Evolutionary conservation across 495 filamentous ascomycete genomes (phyloP).

Genomic region (Trichocladium antarcticum): DNA sequence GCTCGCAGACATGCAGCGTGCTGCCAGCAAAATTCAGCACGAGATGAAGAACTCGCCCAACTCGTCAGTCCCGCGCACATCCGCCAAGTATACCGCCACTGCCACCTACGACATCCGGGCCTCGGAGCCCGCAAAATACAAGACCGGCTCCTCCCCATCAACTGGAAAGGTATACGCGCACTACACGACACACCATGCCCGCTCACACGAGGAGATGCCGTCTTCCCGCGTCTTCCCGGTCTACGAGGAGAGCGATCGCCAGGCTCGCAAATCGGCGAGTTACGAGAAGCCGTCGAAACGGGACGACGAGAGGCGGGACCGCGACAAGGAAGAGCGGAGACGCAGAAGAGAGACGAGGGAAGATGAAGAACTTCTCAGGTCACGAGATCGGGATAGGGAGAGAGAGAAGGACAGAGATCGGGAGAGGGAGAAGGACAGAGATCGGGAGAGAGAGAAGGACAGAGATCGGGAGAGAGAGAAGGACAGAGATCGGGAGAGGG

Average conservation of each 20-base stretch:
- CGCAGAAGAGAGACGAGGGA: constrained; percentile 20
- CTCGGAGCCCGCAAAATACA: constrained; percentile 26
- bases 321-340: constrained; percentile 22
- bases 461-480: constrained; percentile 18
- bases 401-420: constrained; percentile 3
- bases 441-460: constrained; percentile 15
- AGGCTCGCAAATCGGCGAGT: constrained; percentile 33
- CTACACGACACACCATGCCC: constrained; percentile 23
- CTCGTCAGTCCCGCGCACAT: constrained; percentile 27
- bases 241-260: constrained; percentile 26
- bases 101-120: constrained; percentile 22
- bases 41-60: constrained; percentile 28
- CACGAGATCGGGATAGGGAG: constrained; percentile 18
- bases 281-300: constrained; percentile 36
- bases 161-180: constrained; percentile 28
- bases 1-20: constrained; percentile 40
- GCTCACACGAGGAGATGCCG: constrained; percentile 36
- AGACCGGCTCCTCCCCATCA: constrained; percentile 19
- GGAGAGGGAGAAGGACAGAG: constrained; percentile 11
- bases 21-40: constrained; percentile 11
- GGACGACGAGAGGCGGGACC: constrained; percentile 29
- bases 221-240: constrained; percentile 9
- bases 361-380: constrained; percentile 21
- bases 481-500: background rate
- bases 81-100: constrained; percentile 11